Percentiles rank a stretch among this genome's conserved stretches.
These are phyloP conservation scores for Fagus sylvatica DNA, from an alignment of 306 rosid genomes.

Conservation along the genomic window DNA sequence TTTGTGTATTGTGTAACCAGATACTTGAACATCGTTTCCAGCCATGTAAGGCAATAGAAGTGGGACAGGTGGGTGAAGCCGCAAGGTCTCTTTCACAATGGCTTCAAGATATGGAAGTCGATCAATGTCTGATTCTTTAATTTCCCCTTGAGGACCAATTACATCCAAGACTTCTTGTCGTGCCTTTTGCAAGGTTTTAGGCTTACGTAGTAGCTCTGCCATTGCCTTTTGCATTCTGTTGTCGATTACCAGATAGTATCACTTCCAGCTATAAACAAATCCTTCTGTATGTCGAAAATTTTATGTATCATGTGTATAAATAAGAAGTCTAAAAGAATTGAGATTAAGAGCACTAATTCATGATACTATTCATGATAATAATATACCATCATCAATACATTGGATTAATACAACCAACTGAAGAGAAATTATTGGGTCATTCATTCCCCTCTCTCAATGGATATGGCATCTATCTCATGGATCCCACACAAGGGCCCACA, in stretches of 20 bases:
- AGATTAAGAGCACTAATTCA: no score
- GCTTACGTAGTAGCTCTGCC: constrained; percentile 55
- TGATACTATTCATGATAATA: no score
- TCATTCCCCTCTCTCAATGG: no score
- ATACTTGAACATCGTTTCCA: constrained; percentile 28
- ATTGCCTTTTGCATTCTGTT: constrained; percentile 70
- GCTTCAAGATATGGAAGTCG: constrained; percentile 50
- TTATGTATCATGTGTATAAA: no score
- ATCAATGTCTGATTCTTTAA: constrained; percentile 52
- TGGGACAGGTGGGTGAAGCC: constrained; percentile 58
- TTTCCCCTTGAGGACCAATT: constrained; percentile 24
- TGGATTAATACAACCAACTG: no score
- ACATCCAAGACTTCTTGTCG: constrained; percentile 34
- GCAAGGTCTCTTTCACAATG: constrained; percentile 57
- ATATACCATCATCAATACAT: no score
- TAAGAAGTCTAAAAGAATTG: no score
- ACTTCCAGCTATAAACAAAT: constrained; percentile 58
- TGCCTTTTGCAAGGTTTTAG: constrained; percentile 40
- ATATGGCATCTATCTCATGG: no score
- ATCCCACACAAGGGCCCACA: no score
- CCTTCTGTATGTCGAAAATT: no score
- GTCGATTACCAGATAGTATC: constrained; percentile 61
- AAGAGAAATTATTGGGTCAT: no score
- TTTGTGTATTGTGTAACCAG: constrained; percentile 44
- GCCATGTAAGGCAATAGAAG: constrained; percentile 62